Evolutionary conservation across 148 eudicot genomes (phyloP).

Genomic region (Nyssa sinensis): DNA sequence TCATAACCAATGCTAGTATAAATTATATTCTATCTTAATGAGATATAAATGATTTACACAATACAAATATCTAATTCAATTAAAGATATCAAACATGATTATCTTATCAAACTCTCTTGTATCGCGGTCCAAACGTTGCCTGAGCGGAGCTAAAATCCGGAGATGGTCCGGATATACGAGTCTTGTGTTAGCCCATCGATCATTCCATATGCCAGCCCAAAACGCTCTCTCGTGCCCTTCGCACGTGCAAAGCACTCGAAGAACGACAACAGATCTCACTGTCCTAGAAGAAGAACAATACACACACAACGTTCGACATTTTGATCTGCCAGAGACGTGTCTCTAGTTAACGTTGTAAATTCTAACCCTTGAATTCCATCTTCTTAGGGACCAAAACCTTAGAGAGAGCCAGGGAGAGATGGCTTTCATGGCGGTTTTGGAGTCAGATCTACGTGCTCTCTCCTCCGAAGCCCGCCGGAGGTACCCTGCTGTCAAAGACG

Average conservation of each 20-base stretch:
- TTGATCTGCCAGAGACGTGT: neutral
- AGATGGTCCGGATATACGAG: too few relatives aligned
- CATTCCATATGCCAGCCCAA: neutral
- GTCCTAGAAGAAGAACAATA: neutral
- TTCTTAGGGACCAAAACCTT: neutral
- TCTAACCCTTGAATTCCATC: neutral
- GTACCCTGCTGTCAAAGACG: slow-evolving; percentile 92
- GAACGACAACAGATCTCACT: neutral
- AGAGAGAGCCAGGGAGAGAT: slow-evolving; percentile 22
- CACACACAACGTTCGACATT: neutral
- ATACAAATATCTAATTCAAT: too few relatives aligned
- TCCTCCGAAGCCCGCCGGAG: slow-evolving; percentile 97
- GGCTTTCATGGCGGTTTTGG: slow-evolving; percentile 94
- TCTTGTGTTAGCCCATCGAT: too few relatives aligned
- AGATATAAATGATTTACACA: too few relatives aligned
- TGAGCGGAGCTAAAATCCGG: too few relatives aligned
- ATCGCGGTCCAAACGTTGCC: too few relatives aligned
- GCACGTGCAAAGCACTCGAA: neutral
- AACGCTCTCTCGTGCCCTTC: too few relatives aligned
- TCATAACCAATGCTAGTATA: too few relatives aligned
- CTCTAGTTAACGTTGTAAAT: neutral
- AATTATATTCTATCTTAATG: too few relatives aligned
- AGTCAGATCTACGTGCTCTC: slow-evolving; percentile 95
- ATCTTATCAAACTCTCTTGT: too few relatives aligned
- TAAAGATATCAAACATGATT: too few relatives aligned